Conservation (phyloP, 2,329 filamentous ascomycete species). For the Pseudocercospora musae region DNA sequence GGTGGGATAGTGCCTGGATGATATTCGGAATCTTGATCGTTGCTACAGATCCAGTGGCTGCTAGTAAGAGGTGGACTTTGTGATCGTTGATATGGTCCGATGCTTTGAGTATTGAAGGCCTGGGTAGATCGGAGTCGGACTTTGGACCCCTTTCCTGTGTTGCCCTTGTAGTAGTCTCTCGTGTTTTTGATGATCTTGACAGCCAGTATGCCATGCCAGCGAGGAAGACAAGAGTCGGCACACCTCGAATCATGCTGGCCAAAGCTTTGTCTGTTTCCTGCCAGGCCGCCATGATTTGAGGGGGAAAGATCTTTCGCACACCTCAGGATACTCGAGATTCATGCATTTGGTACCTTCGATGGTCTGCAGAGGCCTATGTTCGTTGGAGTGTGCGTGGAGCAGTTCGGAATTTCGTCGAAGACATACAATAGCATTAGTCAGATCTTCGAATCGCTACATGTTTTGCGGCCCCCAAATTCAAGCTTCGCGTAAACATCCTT, state of each 20-base stretch:
- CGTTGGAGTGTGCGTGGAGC: too few relatives aligned
- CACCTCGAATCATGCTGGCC: background rate
- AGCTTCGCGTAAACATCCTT: constrained; percentile 6
- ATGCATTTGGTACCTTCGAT: background rate
- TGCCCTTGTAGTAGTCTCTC: background rate
- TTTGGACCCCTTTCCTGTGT: background rate
- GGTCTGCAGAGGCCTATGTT: background rate
- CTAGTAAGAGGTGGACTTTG: constrained; percentile 62
- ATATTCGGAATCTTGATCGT: constrained; percentile 69
- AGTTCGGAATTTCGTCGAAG: background rate
- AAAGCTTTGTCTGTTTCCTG: constrained; percentile 16
- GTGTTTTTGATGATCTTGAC: background rate
- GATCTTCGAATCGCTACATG: background rate
- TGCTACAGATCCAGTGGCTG: constrained; percentile 72
- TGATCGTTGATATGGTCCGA: constrained; percentile 45
- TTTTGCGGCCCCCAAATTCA: constrained; percentile 10
- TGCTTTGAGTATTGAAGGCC: constrained; percentile 29
- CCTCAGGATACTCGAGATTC: background rate
- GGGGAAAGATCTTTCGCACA: background rate
- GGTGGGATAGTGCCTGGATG: constrained; percentile 52
- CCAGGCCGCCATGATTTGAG: constrained; percentile 3
- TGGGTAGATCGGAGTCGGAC: constrained; percentile 3
- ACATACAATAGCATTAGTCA: constrained; percentile 17
- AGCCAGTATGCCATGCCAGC: background rate
- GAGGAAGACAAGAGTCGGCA: background rate